Conservation (phyloP, 768 basidiomycete species). For the Naganishia kalamii region DNA sequence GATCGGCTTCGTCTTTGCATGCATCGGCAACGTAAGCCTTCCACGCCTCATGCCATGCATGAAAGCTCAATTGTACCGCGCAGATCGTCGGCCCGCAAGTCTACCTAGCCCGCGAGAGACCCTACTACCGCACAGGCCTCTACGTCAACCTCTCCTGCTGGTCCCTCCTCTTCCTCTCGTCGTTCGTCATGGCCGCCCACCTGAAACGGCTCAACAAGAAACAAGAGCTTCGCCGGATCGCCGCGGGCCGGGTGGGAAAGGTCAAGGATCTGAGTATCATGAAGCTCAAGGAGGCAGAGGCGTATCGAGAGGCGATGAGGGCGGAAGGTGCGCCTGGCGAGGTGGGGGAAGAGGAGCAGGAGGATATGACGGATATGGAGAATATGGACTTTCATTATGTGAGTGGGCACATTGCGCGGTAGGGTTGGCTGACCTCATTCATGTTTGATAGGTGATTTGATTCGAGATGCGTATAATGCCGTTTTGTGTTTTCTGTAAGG, state of each 20-base stretch:
- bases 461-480: no score
- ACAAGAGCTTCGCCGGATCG: constrained; percentile 34
- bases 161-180: constrained; percentile 31
- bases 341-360: not conserved
- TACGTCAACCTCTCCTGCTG: constrained; percentile 42
- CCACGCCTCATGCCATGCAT: not conserved
- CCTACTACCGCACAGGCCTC: constrained; percentile 40
- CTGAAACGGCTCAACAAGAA: constrained; percentile 35
- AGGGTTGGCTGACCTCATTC: no score
- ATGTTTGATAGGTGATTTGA: no score
- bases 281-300: constrained; percentile 33
- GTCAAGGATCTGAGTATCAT: constrained; percentile 42
- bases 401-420: no score
- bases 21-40: constrained; percentile 31
- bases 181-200: constrained; percentile 38
- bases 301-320: constrained; percentile 29
- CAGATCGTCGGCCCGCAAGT: constrained; percentile 40
- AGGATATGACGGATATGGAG: not conserved
- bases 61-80: not conserved
- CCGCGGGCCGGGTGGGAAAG: constrained; percentile 34
- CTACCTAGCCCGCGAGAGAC: constrained; percentile 36
- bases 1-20: constrained; percentile 28
- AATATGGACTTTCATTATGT: constrained; percentile 3
- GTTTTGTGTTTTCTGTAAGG: no score
- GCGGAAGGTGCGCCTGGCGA: not conserved